Base-by-base conservation (phyloP, 2,329 filamentous ascomycete genomes). In the Pseudocercospora crystallina region DNA sequence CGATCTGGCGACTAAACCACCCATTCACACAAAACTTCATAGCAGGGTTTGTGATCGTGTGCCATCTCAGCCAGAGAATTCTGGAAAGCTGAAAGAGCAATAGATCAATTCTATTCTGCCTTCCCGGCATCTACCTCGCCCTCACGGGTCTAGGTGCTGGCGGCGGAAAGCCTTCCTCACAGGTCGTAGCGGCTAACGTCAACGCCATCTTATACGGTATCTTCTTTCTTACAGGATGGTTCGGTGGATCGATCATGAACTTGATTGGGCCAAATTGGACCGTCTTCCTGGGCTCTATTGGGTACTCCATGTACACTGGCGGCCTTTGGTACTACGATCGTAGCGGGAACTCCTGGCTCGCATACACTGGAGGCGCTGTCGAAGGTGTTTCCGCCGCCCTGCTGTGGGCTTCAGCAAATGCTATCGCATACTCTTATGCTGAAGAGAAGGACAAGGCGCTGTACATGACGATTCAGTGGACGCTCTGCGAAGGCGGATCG, bases 381-480 rank as follows among this genome's bases (percentile, higher is more conserved):
- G 61, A 20, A 66, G 46, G 46, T 31, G 46, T 17, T 42, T 43
- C 40, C 10, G 40, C 29, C 8, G 40, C 29, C 13, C 29, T 43
- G 3, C 29, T 43, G 1, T 43, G 40, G 40, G 40, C 40, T 15
- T 43, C 40, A 10, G 40, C 30, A 10, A 43, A 43, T 15, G 40
- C 40, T 11, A 43, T 43, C 20, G 40, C 40, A 15, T 43, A 43
- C 30, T 43, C 40, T 10, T 43, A 43, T 10, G 40, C 40, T 8
- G 40, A 43, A 15, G 40, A 32, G 30, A 43, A 34, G 13, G 40
- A 43, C 40, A 43, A 43, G 13, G 40, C 40, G 11, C 29, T 43
- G 10, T 43, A 43, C 13, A 43, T 43, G 40, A 43, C 51, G 11
- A 45, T 53, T 31, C 43, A 48, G 17, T 53, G 53, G 43, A 43